A percentile compares a stretch with the other conserved stretches of the same genome.
These are phyloP conservation scores for Breviolum minutum DNA, from an alignment of 73 alveolate species.

Conservation along the genomic window DNA sequence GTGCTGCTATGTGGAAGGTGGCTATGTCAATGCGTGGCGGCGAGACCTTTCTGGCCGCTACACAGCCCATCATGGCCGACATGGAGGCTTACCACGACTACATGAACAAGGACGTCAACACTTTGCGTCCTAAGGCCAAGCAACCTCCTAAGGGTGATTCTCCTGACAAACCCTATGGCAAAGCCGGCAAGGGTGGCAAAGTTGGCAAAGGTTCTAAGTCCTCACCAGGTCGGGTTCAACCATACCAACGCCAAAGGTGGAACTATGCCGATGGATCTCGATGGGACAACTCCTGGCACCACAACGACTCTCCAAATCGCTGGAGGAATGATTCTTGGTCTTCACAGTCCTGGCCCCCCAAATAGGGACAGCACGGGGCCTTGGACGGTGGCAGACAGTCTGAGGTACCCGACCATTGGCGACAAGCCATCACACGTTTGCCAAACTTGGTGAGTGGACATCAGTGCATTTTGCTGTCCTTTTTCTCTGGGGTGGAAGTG, in stretches of 20 bases:
- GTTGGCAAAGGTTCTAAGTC: neutral
- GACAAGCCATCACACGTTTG: neutral
- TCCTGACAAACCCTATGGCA: neutral
- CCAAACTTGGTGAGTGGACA: neutral
- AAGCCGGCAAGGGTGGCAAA: neutral
- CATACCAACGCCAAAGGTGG: too few relatives aligned
- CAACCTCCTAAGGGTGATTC: neutral
- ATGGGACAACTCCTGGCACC: neutral
- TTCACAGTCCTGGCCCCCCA: too few relatives aligned
- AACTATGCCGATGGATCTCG: too few relatives aligned
- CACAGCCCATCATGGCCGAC: neutral
- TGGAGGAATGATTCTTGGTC: neutral
- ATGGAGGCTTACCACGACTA: neutral
- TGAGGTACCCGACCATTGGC: slow-evolving; percentile 4
- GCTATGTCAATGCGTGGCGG: neutral
- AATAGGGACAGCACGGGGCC: slow-evolving; percentile 57
- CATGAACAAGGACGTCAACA: neutral
- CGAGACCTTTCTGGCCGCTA: neutral
- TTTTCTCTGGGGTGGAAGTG: neutral
- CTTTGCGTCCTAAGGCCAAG: neutral
- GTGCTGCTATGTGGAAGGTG: neutral
- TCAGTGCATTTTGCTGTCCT: neutral
- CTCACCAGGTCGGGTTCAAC: too few relatives aligned
- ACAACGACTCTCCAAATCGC: neutral
- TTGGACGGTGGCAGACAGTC: neutral